Conservation (phyloP, 768 basidiomycete species). For the Naganishia onofrii region DNA sequence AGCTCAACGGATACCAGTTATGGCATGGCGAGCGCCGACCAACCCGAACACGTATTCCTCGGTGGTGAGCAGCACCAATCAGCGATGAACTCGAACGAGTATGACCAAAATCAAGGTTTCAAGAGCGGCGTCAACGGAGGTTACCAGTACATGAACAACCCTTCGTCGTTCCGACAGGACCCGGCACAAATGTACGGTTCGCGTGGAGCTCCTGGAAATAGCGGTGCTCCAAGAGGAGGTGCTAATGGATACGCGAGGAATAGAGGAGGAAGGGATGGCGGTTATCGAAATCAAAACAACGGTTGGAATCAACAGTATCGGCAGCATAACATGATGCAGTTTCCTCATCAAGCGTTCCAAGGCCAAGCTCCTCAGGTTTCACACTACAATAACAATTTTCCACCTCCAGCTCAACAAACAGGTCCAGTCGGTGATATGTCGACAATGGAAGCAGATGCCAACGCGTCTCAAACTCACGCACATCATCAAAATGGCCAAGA, state of each 20-base stretch:
- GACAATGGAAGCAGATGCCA: not conserved
- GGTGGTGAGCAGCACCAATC: not conserved
- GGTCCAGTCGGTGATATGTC: not conserved
- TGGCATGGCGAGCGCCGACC: not conserved
- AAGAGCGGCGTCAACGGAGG: not conserved
- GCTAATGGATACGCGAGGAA: slow-evolving; percentile 3
- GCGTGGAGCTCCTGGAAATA: not conserved
- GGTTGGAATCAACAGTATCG: not conserved
- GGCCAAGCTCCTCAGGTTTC: not conserved
- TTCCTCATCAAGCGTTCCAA: not conserved
- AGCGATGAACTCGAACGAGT: not conserved
- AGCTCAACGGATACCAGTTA: not conserved
- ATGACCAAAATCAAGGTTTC: not conserved
- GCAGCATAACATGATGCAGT: slow-evolving; percentile 6
- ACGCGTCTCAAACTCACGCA: not conserved
- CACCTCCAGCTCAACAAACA: not conserved
- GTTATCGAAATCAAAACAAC: not conserved
- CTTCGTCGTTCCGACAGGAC: not conserved
- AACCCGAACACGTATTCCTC: slow-evolving; percentile 1
- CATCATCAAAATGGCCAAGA: not conserved
- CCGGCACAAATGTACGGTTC: not conserved
- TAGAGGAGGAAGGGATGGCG: slow-evolving; percentile 12
- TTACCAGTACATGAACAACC: not conserved
- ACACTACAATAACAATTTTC: not conserved
- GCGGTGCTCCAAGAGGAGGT: not conserved